These are phyloP conservation scores for Eragrostis curvula DNA, from an alignment of 176 grass and related monocot genomes.

Conservation along the genomic window DNA sequence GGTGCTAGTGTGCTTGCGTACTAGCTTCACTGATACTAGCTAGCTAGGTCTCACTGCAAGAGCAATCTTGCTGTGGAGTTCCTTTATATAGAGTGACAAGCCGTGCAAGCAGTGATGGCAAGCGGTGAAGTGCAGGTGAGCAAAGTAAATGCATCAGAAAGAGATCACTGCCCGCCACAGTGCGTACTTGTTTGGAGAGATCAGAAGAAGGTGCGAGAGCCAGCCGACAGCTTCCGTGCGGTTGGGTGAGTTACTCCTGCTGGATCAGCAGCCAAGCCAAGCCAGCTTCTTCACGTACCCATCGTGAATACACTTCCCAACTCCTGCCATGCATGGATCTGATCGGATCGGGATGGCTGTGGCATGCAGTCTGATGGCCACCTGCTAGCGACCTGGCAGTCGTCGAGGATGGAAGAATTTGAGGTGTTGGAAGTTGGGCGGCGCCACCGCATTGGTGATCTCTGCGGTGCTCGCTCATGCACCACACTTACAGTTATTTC, in stretches of 20 bases:
- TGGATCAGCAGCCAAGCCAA: background rate
- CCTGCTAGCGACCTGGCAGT: background rate
- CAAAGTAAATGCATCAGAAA: background rate
- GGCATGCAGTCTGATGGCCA: background rate
- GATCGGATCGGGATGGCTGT: background rate
- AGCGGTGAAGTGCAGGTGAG: conserved; percentile 22
- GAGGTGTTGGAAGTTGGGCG: conserved; percentile 13
- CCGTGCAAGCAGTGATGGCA: background rate
- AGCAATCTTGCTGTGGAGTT: background rate
- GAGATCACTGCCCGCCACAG: no score
- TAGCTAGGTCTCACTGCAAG: background rate
- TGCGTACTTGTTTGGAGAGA: background rate
- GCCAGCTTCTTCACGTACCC: background rate
- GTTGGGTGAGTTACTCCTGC: background rate
- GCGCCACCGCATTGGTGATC: background rate
- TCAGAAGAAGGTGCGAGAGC: background rate
- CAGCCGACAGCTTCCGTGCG: background rate
- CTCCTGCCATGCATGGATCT: background rate
- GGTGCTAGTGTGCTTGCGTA: no score
- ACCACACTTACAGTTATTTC: background rate
- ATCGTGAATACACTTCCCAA: background rate
- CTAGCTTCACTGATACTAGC: no score
- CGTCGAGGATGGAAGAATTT: background rate
- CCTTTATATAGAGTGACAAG: background rate
- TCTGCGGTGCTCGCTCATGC: background rate